phyloP scores from a whole-genome alignment of 2,329 filamentous ascomycete species.

The Nigrospora osmanthi region DNA sequence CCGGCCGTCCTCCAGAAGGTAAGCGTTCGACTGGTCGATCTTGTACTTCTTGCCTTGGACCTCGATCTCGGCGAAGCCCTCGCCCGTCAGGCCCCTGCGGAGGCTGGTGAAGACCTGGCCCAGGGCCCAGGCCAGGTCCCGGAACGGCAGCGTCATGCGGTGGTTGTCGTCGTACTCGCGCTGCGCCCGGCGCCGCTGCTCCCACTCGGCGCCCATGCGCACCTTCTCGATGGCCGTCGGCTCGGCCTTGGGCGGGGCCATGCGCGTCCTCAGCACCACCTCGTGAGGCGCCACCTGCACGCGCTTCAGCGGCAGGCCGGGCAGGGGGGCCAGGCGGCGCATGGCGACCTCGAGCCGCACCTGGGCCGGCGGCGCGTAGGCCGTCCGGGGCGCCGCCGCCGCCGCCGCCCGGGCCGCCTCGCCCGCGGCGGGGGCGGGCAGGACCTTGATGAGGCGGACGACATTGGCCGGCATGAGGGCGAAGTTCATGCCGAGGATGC shows the following conservation, averaged over 20 bases:
- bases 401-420: constrained; percentile 5
- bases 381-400: neutral
- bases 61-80: constrained; percentile 45
- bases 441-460: constrained; percentile 48
- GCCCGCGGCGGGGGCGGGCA: constrained; percentile 27
- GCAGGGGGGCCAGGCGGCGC: constrained; percentile 35
- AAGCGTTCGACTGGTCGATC: constrained; percentile 49
- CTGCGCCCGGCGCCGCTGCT: constrained; percentile 26
- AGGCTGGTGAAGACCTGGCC: constrained; percentile 34
- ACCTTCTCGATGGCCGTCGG: constrained; percentile 17
- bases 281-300: constrained; percentile 28
- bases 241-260: constrained; percentile 16
- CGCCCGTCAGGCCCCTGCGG: constrained; percentile 43
- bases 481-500: constrained; percentile 51
- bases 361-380: constrained; percentile 10
- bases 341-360: constrained; percentile 46
- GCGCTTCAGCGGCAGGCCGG: constrained; percentile 36
- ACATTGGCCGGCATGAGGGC: constrained; percentile 49
- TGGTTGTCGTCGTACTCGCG: constrained; percentile 46
- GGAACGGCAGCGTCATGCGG: constrained; percentile 49
- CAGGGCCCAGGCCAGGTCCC: constrained; percentile 36
- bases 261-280: constrained; percentile 26
- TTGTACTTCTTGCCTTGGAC: constrained; percentile 44
- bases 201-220: constrained; percentile 24
- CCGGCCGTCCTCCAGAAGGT: constrained; percentile 50